phyloP scores from a whole-genome alignment of 2,329 filamentous ascomycete species.

The Arthrinium phaeospermum region DNA sequence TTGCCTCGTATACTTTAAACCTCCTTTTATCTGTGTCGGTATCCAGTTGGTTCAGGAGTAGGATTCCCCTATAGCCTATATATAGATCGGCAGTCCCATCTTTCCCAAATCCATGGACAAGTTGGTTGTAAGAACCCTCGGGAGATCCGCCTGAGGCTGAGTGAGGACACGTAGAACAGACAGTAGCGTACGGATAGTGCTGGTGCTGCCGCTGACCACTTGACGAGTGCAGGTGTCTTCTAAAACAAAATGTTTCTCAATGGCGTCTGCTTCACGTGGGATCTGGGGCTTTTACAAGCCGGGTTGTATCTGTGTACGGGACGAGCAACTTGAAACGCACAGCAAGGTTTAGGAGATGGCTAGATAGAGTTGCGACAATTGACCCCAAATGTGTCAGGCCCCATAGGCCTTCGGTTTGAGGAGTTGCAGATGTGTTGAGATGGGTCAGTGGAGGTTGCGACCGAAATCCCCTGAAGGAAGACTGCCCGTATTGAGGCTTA shows the following conservation, averaged over 20 bases:
- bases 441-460: not conserved
- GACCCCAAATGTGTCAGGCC: constrained; percentile 4
- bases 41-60: not conserved
- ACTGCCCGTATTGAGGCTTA: not conserved
- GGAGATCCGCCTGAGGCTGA: not conserved
- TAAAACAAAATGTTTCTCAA: not conserved
- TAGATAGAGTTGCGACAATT: constrained; percentile 4
- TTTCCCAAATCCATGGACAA: not conserved
- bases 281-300: not conserved
- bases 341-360: not conserved
- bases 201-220: not conserved
- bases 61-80: not conserved
- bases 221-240: too few species aligned
- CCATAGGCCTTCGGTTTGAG: not conserved
- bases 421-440: constrained; percentile 6
- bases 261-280: not conserved
- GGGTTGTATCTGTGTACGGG: not conserved
- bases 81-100: constrained; percentile 6
- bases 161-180: not conserved
- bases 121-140: not conserved
- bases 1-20: not conserved
- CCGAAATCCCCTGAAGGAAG: not conserved
- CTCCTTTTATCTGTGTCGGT: not conserved
- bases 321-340: constrained; percentile 4
- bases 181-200: not conserved